These are phyloP conservation scores for Paxillus involutus DNA, from an alignment of 768 basidiomycete species.

Conservation along the genomic window DNA sequence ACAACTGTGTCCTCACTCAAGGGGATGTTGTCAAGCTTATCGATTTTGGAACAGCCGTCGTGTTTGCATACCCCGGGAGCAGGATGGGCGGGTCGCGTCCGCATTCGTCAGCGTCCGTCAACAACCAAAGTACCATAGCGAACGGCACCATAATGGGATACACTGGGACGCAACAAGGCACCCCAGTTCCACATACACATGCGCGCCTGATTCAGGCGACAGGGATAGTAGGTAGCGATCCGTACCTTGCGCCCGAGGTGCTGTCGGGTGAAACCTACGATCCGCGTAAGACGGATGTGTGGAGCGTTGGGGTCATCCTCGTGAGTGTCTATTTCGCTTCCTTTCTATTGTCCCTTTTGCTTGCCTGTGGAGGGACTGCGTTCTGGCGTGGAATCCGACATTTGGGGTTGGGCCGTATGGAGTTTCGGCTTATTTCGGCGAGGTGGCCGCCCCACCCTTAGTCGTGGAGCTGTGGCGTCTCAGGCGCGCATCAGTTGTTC, in stretches of 20 bases:
- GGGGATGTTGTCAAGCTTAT: conserved; percentile 97
- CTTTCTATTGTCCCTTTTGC: too few species aligned
- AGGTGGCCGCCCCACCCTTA: too few species aligned
- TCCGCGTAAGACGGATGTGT: conserved; percentile 96
- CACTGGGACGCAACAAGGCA: conserved; percentile 17
- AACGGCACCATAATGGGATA: conserved; percentile 18
- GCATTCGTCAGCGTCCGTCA: conserved; percentile 4
- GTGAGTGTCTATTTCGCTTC: conserved; percentile 39
- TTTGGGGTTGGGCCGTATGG: too few species aligned
- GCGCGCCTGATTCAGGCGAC: conserved; percentile 57
- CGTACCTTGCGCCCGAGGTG: conserved; percentile 97
- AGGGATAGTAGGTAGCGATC: conserved; percentile 95
- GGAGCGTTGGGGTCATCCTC: conserved; percentile 98
- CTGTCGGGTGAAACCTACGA: conserved; percentile 81
- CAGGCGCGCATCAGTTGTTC: too few species aligned
- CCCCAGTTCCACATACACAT: conserved; percentile 40
- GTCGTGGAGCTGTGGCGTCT: too few species aligned
- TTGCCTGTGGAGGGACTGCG: neutral
- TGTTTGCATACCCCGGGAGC: conserved; percentile 98
- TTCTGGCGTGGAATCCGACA: neutral
- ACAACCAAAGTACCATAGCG: neutral
- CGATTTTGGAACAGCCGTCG: conserved; percentile 99
- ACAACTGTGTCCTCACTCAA: conserved; percentile 99
- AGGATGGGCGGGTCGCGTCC: conserved; percentile 41
- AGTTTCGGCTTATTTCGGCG: too few species aligned